A percentile compares a stretch with the other conserved stretches of the same genome.
phyloP scores from a whole-genome alignment of 805 yeast genomes.

The Starmera pachycereana region DNA sequence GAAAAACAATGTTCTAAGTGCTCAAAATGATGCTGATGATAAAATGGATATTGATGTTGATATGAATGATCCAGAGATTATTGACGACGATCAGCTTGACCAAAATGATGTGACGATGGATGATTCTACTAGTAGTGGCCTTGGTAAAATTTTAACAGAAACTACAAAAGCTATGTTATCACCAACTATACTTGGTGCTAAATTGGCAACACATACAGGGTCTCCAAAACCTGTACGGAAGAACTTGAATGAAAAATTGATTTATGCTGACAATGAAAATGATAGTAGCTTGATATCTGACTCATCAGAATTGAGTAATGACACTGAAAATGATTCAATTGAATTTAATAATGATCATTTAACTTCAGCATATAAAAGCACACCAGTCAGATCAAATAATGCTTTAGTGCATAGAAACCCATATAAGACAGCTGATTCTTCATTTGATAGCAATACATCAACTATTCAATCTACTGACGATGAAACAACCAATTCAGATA shows the following conservation, averaged over 20 bases:
- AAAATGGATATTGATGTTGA: constrained; percentile 7
- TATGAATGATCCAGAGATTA: constrained; percentile 20
- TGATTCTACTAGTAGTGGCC: constrained; percentile 2
- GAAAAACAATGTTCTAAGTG: constrained; percentile 1
- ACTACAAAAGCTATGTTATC: constrained; percentile 6
- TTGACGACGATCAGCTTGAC: constrained; percentile 9
- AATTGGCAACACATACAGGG: not conserved
- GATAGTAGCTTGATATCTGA: not conserved
- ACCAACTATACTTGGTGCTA: constrained; percentile 19
- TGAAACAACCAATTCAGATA: not conserved
- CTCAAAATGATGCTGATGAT: not conserved
- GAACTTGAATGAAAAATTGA: not conserved
- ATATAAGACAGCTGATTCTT: not conserved
- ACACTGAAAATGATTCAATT: not conserved
- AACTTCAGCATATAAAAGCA: not conserved
- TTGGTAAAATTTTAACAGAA: constrained; percentile 1
- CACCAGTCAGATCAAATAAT: not conserved
- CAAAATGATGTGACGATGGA: constrained; percentile 6
- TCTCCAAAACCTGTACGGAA: not conserved
- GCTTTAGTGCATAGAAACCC: not conserved
- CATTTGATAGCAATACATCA: not conserved
- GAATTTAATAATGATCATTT: not conserved
- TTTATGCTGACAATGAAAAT: not conserved
- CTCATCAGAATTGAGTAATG: not conserved
- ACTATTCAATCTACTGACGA: not conserved